Evolutionary conservation across 208 protist species (phyloP).

Genomic region (Wallacemonas sp.): DNA sequence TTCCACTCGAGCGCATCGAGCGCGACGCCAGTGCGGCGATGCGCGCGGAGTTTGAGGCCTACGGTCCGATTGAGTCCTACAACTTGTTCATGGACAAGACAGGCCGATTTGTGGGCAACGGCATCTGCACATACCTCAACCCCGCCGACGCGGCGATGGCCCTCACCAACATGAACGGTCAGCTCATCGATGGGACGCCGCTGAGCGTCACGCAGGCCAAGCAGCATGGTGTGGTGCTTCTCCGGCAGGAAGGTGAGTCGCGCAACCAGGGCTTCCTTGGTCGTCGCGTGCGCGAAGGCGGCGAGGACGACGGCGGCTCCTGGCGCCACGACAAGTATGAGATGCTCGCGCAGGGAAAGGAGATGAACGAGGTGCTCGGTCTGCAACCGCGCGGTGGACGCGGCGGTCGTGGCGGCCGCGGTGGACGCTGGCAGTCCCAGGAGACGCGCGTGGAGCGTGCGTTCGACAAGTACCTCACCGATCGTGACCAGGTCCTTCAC

Average conservation of each 20-base stretch:
- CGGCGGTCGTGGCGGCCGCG: constrained; percentile 26
- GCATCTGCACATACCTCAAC: constrained; percentile 88
- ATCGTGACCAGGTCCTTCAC: constrained; percentile 30
- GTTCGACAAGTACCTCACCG: constrained; percentile 55
- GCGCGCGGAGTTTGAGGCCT: constrained; percentile 79
- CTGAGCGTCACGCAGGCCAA: constrained; percentile 70
- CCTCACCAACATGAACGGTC: constrained; percentile 75
- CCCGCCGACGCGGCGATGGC: constrained; percentile 82
- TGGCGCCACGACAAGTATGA: constrained; percentile 87
- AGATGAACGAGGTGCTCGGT: constrained; percentile 58
- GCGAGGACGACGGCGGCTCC: constrained; percentile 18
- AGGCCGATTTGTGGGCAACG: constrained; percentile 81
- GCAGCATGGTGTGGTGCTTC: constrained; percentile 85
- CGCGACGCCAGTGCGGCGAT: constrained; percentile 71
- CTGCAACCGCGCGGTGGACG: constrained; percentile 37
- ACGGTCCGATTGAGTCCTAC: constrained; percentile 86
- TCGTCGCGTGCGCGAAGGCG: constrained; percentile 17
- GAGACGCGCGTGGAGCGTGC: constrained; percentile 38
- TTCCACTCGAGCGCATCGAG: constrained; percentile 84
- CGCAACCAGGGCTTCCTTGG: constrained; percentile 37
- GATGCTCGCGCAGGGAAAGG: constrained; percentile 48
- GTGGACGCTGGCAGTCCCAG: constrained; percentile 24
- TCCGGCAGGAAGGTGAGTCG: constrained; percentile 33
- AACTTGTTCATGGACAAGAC: constrained; percentile 87
- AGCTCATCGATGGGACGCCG: constrained; percentile 53